A percentile compares a stretch with the other conserved stretches of the same genome.
phyloP scores from a whole-genome alignment of 352 stramenopile species.

The Thalassiosira mediterranea region DNA sequence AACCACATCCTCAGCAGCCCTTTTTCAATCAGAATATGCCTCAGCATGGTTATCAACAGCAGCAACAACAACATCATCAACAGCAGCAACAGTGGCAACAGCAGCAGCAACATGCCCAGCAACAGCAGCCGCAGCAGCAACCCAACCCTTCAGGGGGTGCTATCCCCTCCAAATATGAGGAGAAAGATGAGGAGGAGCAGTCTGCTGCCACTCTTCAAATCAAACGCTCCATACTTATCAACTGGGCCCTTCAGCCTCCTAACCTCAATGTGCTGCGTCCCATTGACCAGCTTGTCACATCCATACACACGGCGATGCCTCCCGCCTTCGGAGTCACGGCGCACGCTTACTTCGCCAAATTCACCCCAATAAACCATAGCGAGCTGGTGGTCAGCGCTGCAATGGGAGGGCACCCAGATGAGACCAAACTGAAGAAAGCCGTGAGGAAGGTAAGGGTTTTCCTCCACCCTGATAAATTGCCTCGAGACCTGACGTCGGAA shows the following conservation, averaged over 20 bases:
- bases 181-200: slow-evolving; percentile 47
- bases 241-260: slow-evolving; percentile 79
- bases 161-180: slow-evolving; percentile 58
- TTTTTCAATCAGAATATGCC: slow-evolving; percentile 27
- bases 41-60: slow-evolving; percentile 25
- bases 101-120: slow-evolving; percentile 40
- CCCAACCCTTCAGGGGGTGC: not conserved
- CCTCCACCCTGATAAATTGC: slow-evolving; percentile 81
- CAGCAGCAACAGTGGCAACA: slow-evolving; percentile 45
- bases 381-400: slow-evolving; percentile 46
- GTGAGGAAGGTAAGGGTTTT: slow-evolving; percentile 80
- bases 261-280: slow-evolving; percentile 71
- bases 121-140: slow-evolving; percentile 19
- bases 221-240: slow-evolving; percentile 77
- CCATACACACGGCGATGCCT: slow-evolving; percentile 79
- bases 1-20: slow-evolving; percentile 22
- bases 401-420: slow-evolving; percentile 56
- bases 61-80: slow-evolving; percentile 44
- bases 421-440: slow-evolving; percentile 78
- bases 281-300: slow-evolving; percentile 70
- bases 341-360: slow-evolving; percentile 82
- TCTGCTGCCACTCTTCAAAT: slow-evolving; percentile 61
- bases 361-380: slow-evolving; percentile 60
- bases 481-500: slow-evolving; percentile 67
- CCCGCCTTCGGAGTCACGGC: slow-evolving; percentile 62